Evolutionary conservation across 805 yeast genomes (phyloP), one percentile per base, ranked within the genome.

Genomic region (Lachancea sp.): DNA sequence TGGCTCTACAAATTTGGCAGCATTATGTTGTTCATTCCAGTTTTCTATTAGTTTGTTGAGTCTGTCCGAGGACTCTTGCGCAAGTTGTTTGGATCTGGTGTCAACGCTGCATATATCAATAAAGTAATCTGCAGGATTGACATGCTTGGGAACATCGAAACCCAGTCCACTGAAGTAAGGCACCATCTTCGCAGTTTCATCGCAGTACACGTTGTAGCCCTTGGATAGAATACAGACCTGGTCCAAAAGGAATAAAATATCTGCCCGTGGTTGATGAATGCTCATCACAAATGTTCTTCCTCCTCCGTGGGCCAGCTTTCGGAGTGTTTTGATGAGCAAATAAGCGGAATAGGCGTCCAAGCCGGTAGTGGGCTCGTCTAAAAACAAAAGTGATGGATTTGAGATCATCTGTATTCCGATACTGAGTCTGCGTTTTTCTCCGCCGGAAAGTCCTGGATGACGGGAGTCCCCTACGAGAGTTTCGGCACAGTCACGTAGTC

Each of bases 311-410:
- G 85, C 79, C 30, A 82, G 67, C 46, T 75, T 71, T 51, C 78
- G 75, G 44, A 88, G 70, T 0, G 86, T 77, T 37, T 73, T 67
- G 13, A 87, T 74, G 30, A 87, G 68, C 45, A 79, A 66, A 51
- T 72, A 75, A 0, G 95, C 90, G 11, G 89, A 80, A 49, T 78
- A 79, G 4, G 95, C 81, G 62, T 87, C 95, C 29, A 87, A 65
- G 0, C 95, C 95, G 0, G 95, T 86, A 1, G 95, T 87, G 5
- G 95, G 95, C 55, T 87, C 95, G 60, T 87, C 96, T 36, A 87
- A 63, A 55, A 86, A 86, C 48, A 88, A 63, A 1, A 87, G 67
- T 0, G 89, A 78, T 0, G 95, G 95, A 51, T 80, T 83, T 5
- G 85, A 76, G 39, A 87, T 69, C 57, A 87, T 66, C 59, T 87